Evolutionary conservation across 2,329 filamentous ascomycete genomes (phyloP), one percentile per base, ranked within the genome.

Genomic region (Harringtonia aguacate): DNA sequence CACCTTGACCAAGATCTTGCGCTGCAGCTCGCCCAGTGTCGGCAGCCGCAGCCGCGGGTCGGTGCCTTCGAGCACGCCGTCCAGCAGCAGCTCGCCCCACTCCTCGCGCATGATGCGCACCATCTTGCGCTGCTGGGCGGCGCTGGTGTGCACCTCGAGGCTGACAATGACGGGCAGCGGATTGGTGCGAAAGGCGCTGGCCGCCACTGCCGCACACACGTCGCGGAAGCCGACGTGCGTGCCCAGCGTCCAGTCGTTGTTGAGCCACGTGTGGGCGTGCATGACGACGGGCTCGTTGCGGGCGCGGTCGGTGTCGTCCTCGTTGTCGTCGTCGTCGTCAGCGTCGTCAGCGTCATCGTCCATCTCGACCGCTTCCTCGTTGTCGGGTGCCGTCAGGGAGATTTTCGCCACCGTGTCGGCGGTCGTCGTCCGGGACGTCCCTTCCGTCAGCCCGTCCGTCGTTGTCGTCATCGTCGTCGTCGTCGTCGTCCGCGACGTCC

Each of bases 41-140:
- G 86, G 83, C 22, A 90, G 73, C 6, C 67, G 65, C 44, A 73
- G 67, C 14, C 61, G 65, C 0, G 78, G 68, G 57, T 77, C 59
- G 52, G 67, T 66, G 53, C 68, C 63, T 8, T 73, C 68, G 18
- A 64, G 71, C 31, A 65, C 65, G 43, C 64, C 55, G 20, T 86
- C 80, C 12, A 95, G 69, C 7, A 97, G 69, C 54, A 84, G 65
- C 0, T 76, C 80, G 34, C 73, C 75, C 88, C 89, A 98, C 50
- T 86, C 83, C 52, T 95, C 79, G 51, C 80, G 80, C 84, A 98
- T 95, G 50, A 97, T 94, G 45, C 85, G 76, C 12, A 95, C 89
- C 86, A 97, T 95, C 41, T 84, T 74, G 50, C 87, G 79, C 61
- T 98, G 92, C 61, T 97, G 90, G 43, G 85, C 78, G 2, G 73